Conservation (phyloP, 1,284 basidiomycete genomes). For the Heterobasidion annosum region DNA sequence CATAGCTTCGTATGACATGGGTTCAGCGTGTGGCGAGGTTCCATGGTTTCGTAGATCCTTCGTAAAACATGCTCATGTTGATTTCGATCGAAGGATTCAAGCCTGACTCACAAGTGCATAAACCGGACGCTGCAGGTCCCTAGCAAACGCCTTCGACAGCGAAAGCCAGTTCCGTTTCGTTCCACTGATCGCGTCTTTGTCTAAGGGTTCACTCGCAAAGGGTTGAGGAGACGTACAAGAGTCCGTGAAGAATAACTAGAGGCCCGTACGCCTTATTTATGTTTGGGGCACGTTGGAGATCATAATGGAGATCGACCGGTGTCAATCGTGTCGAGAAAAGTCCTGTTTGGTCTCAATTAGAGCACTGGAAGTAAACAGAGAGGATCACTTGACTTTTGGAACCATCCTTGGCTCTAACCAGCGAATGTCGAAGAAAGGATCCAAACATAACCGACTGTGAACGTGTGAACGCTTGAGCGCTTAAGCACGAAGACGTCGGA, state of each 20-base stretch:
- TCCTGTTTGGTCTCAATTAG: conserved; percentile 1
- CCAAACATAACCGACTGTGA: no score
- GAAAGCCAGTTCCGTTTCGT: conserved; percentile 78
- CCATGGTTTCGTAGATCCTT: conserved; percentile 85
- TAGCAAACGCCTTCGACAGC: conserved; percentile 55
- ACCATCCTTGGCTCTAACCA: no score
- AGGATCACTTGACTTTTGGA: conserved; percentile 3
- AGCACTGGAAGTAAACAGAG: background rate
- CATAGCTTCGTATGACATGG: conserved; percentile 69
- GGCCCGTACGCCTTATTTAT: conserved; percentile 32
- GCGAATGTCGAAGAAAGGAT: no score
- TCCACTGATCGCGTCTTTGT: conserved; percentile 34
- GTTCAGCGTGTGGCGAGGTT: conserved; percentile 59
- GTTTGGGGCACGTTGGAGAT: conserved; percentile 29
- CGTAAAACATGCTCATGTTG: background rate
- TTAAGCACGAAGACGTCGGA: no score
- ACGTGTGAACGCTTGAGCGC: no score
- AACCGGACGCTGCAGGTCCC: conserved; percentile 50
- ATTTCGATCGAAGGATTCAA: background rate
- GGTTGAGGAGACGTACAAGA: conserved; percentile 40
- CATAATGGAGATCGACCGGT: conserved; percentile 33
- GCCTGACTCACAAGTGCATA: conserved; percentile 54
- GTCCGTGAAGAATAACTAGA: conserved; percentile 58
- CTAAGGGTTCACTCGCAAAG: background rate
- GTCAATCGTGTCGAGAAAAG: conserved; percentile 6